Percentiles rank a stretch among this genome's conserved stretches.
These are phyloP conservation scores for Decorospora gaudefroyi DNA, from an alignment of 2,329 filamentous ascomycete species.

Conservation along the genomic window DNA sequence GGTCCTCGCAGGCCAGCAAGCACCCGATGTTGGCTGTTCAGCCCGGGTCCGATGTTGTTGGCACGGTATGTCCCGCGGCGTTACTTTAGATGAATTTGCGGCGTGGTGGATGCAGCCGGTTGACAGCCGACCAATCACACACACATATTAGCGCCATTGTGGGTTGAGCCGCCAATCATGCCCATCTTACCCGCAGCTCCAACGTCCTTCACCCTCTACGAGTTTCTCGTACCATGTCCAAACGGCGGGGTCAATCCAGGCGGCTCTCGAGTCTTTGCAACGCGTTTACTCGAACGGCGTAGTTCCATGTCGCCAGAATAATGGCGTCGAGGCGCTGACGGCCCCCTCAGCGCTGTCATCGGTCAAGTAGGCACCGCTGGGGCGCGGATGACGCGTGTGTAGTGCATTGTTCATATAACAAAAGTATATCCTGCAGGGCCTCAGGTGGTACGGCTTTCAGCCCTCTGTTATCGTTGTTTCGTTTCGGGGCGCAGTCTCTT, in stretches of 20 bases:
- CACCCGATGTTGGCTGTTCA: slow-evolving; percentile 12
- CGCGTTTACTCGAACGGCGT: slow-evolving; percentile 24
- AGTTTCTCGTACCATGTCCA: slow-evolving; percentile 26
- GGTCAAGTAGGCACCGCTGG: slow-evolving; percentile 23
- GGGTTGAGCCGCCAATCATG: slow-evolving; percentile 17
- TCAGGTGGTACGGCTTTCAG: slow-evolving; percentile 37
- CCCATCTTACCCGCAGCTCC: slow-evolving; percentile 9
- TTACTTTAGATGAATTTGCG: slow-evolving; percentile 24
- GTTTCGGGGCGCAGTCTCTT: slow-evolving; percentile 27
- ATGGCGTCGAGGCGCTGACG: slow-evolving; percentile 9
- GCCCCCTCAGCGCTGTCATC: slow-evolving; percentile 8
- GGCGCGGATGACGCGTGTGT: slow-evolving; percentile 32
- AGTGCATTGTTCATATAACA: slow-evolving; percentile 41
- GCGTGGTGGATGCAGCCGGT: slow-evolving; percentile 19
- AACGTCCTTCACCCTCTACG: slow-evolving; percentile 16
- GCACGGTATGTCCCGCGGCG: slow-evolving; percentile 16
- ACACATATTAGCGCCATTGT: slow-evolving; percentile 20
- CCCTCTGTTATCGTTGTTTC: slow-evolving; percentile 28
- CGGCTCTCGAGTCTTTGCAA: slow-evolving; percentile 23
- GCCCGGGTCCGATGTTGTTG: slow-evolving; percentile 13
- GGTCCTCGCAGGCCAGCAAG: slow-evolving; percentile 12
- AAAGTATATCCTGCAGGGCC: slow-evolving; percentile 38
- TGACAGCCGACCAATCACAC: slow-evolving; percentile 17
- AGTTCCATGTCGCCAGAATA: slow-evolving; percentile 24
- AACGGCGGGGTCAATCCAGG: slow-evolving; percentile 17